Conservation (phyloP, 768 basidiomycete genomes). For the Rhodosporidiobolus odoratus region DNA sequence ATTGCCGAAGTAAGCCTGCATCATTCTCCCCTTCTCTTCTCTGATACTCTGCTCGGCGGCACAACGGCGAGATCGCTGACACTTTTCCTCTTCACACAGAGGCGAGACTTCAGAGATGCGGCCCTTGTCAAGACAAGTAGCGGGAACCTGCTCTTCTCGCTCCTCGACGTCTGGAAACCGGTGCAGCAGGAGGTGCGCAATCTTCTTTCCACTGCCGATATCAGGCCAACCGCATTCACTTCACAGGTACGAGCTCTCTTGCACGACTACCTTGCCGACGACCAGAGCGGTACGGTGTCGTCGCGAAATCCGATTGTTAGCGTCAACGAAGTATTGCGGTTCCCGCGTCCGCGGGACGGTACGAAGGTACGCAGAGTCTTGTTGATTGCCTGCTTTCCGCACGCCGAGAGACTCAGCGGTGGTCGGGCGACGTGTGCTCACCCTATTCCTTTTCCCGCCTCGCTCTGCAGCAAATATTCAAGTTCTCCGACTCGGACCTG, state of each 20-base stretch:
- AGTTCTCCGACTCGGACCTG: slow-evolving; percentile 81
- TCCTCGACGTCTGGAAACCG: slow-evolving; percentile 80
- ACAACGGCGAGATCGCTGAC: slow-evolving; percentile 2
- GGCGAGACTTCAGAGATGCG: slow-evolving; percentile 84
- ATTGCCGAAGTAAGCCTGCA: slow-evolving; percentile 72
- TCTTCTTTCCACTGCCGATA: slow-evolving; percentile 7
- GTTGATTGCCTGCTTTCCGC: background rate
- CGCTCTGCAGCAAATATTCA: slow-evolving; percentile 74
- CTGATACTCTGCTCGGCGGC: background rate
- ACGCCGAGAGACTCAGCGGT: too few species aligned
- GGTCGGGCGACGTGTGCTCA: background rate
- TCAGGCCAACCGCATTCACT: background rate
- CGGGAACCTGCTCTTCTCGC: slow-evolving; percentile 60
- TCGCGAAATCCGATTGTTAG: slow-evolving; percentile 84
- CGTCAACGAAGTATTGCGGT: slow-evolving; percentile 86
- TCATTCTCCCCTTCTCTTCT: background rate
- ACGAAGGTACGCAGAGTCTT: slow-evolving; percentile 62
- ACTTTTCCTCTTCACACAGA: slow-evolving; percentile 50
- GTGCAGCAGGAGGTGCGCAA: slow-evolving; percentile 77
- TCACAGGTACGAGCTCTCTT: slow-evolving; percentile 72
- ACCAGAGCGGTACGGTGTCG: slow-evolving; percentile 69
- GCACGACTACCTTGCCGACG: slow-evolving; percentile 85
- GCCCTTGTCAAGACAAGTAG: slow-evolving; percentile 67
- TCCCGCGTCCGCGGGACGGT: slow-evolving; percentile 75
- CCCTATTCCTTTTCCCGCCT: background rate